Base-by-base conservation (phyloP, 1,284 basidiomycete genomes). In the Sporisorium sorghi region DNA sequence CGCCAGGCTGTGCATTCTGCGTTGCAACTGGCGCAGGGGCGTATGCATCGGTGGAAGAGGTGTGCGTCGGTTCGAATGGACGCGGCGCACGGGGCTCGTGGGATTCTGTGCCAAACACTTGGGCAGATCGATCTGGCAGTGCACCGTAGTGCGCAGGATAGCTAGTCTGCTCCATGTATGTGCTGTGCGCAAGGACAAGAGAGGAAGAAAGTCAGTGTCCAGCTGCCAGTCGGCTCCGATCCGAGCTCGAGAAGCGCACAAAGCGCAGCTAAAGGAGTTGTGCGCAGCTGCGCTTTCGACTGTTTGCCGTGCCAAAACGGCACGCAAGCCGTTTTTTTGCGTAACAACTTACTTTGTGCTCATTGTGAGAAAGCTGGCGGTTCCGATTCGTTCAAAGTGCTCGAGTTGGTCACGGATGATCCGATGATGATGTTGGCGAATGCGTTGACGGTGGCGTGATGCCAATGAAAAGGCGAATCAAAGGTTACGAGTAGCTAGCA, bases 11-110 rank as follows among this genome's bases (percentile, higher is more conserved):
- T 19, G 73, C 57, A 59, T 70, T n/a, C n/a, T n/a, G 67, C 15
- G 61, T 50, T 30, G 55, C 35, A 17, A 63, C 52, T 11, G 66
- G 56, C 15, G 56, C 51, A 23, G 58, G 37, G 33, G 37, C 62
- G 28, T 75, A 75, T 33, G 73, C 59, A 24, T 71, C 62, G 49
- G 42, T 61, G 21, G 62, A 43, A 10, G 54, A 43, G 40, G 24
- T 53, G 43, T 58, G 73, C 15, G 59, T 67, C n/a, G 67, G 33
- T 39, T 70, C 67, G 14, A 75, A 67, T 0, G 73, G 73, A 21
- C 73, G 67, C 24, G 73, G 63, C 19, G 73, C 73, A 35, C 73
- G 62, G 21, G 73, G 73, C 32, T 71, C 73, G 32, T 71, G 73
- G 3, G 73, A 46, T 11, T 75, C 73, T 47, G 63, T 28, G 24